A percentile compares a stretch with the other conserved stretches of the same genome.
Conservation (phyloP, 2,329 filamentous ascomycete genomes). For the Teratosphaeria gauchensis region DNA sequence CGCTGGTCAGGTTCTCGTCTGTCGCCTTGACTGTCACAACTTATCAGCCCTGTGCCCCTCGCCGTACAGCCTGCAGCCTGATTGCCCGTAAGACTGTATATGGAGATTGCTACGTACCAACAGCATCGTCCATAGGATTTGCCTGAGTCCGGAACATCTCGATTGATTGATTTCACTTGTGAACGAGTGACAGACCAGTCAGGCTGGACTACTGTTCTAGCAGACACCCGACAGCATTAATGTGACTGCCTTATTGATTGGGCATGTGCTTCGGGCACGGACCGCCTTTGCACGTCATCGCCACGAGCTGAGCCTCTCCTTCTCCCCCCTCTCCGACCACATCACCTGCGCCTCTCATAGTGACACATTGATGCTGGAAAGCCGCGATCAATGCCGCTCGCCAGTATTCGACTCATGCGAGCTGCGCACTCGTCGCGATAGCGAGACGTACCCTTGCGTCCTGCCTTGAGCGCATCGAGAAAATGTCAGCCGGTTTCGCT, state of each 20-base stretch:
- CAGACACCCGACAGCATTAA: background rate
- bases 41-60: background rate
- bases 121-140: constrained; percentile 58
- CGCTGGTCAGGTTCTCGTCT: constrained; percentile 91
- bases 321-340: background rate
- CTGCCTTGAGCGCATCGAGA: too few relatives aligned
- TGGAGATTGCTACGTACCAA: constrained; percentile 38
- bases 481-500: too few relatives aligned
- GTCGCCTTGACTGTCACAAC: constrained; percentile 63
- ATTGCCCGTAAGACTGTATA: background rate
- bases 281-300: background rate
- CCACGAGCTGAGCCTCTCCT: background rate
- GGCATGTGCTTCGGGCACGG: background rate
- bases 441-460: too few relatives aligned
- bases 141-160: constrained; percentile 37
- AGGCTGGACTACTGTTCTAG: background rate
- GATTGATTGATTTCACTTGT: background rate
- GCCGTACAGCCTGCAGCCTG: too few relatives aligned
- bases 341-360: too few relatives aligned
- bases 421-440: too few relatives aligned
- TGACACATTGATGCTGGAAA: too few relatives aligned
- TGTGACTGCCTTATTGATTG: background rate
- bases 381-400: too few relatives aligned
- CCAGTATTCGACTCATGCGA: too few relatives aligned
- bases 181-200: background rate